Evolutionary conservation across 2,329 filamentous ascomycete genomes (phyloP).

Genomic region (Emergomyces pasteurianus): DNA sequence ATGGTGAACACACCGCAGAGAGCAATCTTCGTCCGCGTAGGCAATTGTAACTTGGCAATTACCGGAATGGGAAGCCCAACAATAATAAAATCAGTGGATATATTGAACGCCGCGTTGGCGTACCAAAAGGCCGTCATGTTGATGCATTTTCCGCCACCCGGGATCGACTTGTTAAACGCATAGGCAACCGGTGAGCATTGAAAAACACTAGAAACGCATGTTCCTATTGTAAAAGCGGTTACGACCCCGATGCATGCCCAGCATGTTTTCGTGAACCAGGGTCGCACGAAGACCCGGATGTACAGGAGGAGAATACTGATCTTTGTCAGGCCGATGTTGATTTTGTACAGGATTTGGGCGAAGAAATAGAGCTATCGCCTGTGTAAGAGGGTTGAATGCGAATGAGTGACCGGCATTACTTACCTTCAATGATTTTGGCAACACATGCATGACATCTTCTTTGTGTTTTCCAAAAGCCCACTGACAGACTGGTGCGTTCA

Average conservation of each 20-base stretch:
- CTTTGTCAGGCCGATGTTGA: constrained; percentile 16
- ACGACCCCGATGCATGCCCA: constrained; percentile 12
- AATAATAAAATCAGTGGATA: constrained; percentile 26
- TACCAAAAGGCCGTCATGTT: constrained; percentile 39
- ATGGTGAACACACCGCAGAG: too few relatives aligned
- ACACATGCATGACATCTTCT: constrained; percentile 8
- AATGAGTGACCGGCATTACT: too few relatives aligned
- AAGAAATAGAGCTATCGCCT: constrained; percentile 12
- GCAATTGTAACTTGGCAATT: constrained; percentile 9
- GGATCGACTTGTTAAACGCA: constrained; percentile 11
- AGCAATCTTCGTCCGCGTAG: too few relatives aligned
- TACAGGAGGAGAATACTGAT: constrained; percentile 17
- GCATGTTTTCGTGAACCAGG: constrained; percentile 12
- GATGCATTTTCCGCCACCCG: constrained; percentile 32
- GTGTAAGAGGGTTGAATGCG: not conserved
- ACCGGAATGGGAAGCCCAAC: constrained; percentile 24
- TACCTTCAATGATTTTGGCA: constrained; percentile 10
- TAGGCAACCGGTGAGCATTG: constrained; percentile 14
- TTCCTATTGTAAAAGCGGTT: constrained; percentile 13
- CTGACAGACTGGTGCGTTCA: constrained; percentile 7
- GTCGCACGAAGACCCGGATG: constrained; percentile 13
- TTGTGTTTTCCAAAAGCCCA: constrained; percentile 15
- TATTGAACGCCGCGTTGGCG: constrained; percentile 34
- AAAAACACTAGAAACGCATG: constrained; percentile 14
- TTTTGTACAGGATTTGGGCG: constrained; percentile 17